Evolutionary conservation across 805 yeast species (phyloP).

Genomic region (Groenewaldozyma tartarivorans): DNA sequence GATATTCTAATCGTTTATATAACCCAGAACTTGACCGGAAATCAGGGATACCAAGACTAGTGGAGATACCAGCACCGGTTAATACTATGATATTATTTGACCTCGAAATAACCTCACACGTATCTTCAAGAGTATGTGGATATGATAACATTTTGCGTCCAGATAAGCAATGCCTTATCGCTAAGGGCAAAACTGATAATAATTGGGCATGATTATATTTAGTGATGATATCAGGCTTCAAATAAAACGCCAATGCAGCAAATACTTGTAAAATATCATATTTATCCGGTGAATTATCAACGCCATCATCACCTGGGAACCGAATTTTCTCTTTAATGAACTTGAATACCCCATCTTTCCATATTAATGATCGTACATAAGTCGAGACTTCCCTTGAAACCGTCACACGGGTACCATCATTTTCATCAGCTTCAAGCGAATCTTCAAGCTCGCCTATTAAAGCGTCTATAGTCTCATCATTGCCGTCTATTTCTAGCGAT

Average conservation of each 20-base stretch:
- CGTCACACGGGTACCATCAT: constrained; percentile 13
- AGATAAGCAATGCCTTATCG: constrained; percentile 22
- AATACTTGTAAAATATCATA: constrained; percentile 49
- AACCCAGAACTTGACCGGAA: constrained; percentile 85
- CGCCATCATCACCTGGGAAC: neutral
- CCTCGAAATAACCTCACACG: constrained; percentile 41
- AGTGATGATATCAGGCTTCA: constrained; percentile 23
- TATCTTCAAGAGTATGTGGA: constrained; percentile 44
- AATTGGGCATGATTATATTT: constrained; percentile 16
- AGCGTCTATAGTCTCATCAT: too few relatives aligned
- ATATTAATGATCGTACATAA: constrained; percentile 44
- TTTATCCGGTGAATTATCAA: constrained; percentile 1
- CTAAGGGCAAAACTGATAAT: constrained; percentile 8
- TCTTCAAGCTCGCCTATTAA: constrained; percentile 19
- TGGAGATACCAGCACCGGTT: constrained; percentile 92
- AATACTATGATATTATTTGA: constrained; percentile 60
- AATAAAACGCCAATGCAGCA: constrained; percentile 53
- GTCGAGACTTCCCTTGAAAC: constrained; percentile 34
- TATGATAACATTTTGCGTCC: constrained; percentile 16
- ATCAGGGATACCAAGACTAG: constrained; percentile 85
- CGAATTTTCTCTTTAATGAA: constrained; percentile 34
- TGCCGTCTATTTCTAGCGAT: too few relatives aligned
- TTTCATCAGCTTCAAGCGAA: constrained; percentile 12
- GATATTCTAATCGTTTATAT: constrained; percentile 54
- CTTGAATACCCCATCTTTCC: constrained; percentile 45